phyloP scores from a whole-genome alignment of 139 green algal species.

The Chlamydomonas eustigma region DNA sequence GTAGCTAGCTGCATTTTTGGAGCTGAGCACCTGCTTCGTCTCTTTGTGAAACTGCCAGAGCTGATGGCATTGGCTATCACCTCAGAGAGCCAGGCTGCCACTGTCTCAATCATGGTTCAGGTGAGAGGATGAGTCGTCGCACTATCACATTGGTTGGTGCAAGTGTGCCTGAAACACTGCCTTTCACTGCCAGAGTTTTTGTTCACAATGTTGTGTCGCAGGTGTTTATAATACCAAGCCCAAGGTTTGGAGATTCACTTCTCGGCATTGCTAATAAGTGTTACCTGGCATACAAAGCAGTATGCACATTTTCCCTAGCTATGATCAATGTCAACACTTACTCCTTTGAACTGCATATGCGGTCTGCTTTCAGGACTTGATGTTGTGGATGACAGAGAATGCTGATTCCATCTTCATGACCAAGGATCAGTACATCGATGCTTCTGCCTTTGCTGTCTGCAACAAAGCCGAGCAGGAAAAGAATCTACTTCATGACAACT shows the following conservation, averaged over 20 bases:
- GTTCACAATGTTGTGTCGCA: too few relatives aligned
- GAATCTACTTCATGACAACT: too few relatives aligned
- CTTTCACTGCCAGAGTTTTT: not conserved
- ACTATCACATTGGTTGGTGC: not conserved
- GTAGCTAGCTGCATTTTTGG: conserved; percentile 72
- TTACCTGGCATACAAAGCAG: too few relatives aligned
- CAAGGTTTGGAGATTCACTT: not conserved
- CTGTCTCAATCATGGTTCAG: conserved; percentile 35
- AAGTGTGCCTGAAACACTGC: not conserved
- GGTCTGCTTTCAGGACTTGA: conserved; percentile 1
- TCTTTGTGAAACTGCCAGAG: conserved; percentile 86
- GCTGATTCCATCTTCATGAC: not conserved
- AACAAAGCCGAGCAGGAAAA: too few relatives aligned
- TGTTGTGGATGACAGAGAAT: conserved; percentile 9
- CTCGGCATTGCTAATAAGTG: not conserved
- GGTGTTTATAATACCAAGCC: not conserved
- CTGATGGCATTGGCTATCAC: conserved; percentile 32
- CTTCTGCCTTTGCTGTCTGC: too few relatives aligned
- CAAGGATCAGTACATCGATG: not conserved
- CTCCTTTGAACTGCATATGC: not conserved
- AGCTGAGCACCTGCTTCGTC: conserved; percentile 80
- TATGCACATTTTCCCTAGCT: not conserved
- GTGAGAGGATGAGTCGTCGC: conserved; percentile 7
- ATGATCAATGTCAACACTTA: not conserved
- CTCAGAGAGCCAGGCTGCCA: conserved; percentile 25